phyloP scores from a whole-genome alignment of 176 grass and related monocot species.

The Echinochloa phyllopogon region DNA sequence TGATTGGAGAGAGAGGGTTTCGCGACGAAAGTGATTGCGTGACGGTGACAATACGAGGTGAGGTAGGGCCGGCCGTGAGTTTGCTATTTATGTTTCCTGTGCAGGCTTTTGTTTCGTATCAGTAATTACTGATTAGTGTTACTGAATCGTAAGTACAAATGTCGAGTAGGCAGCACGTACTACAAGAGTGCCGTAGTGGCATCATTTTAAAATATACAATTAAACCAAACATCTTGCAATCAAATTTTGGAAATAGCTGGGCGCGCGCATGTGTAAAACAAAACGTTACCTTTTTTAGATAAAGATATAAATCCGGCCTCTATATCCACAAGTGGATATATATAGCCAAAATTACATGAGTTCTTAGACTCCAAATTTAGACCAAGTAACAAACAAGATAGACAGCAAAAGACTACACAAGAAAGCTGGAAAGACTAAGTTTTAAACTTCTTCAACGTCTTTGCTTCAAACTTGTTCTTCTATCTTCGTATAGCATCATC shows the following conservation, averaged over 20 bases:
- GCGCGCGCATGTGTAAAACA: background rate
- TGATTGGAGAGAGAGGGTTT: background rate
- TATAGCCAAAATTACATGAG: too few relatives aligned
- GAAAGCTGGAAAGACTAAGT: too few relatives aligned
- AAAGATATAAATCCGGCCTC: too few relatives aligned
- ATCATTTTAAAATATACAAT: background rate
- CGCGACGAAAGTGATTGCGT: background rate
- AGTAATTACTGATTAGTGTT: background rate
- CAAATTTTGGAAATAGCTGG: background rate
- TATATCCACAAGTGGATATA: too few relatives aligned
- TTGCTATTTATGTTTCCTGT: background rate
- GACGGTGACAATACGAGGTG: constrained; percentile 40
- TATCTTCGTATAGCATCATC: too few relatives aligned
- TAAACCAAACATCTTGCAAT: background rate
- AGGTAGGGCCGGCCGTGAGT: constrained; percentile 3
- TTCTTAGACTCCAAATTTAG: too few relatives aligned
- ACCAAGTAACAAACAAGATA: too few relatives aligned
- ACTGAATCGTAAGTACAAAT: background rate
- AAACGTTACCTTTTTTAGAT: too few relatives aligned
- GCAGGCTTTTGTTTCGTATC: background rate
- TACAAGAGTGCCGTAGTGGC: background rate
- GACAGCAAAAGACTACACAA: too few relatives aligned
- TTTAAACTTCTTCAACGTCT: too few relatives aligned
- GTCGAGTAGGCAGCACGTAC: background rate
- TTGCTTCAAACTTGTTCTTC: too few relatives aligned